Conservation (phyloP, 1,284 basidiomycete genomes). For the Hemileia vastatrix region DNA sequence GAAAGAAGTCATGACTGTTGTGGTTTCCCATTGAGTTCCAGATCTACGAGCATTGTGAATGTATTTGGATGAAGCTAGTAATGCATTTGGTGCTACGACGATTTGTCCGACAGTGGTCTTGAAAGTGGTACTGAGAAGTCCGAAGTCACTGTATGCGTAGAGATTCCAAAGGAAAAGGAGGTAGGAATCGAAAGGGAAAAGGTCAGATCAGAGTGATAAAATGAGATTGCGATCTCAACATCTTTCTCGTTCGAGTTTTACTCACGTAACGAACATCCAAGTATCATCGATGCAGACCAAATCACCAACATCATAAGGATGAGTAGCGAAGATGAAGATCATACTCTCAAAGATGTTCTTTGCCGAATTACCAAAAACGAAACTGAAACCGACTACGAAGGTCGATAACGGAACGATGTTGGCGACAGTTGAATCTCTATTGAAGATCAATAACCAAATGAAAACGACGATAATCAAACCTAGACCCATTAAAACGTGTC, state of each 20-base stretch:
- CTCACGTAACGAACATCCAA: conserved; percentile 57
- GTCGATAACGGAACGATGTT: conserved; percentile 71
- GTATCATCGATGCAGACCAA: too few species aligned
- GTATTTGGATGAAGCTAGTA: conserved; percentile 62
- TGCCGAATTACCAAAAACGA: conserved; percentile 71
- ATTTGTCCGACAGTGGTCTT: conserved; percentile 65
- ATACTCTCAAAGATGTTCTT: conserved; percentile 71
- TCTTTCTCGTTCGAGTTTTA: neutral
- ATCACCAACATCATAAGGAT: conserved; percentile 57
- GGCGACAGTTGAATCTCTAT: conserved; percentile 56
- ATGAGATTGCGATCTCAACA: neutral
- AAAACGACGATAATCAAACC: conserved; percentile 59
- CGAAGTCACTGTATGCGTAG: conserved; percentile 60
- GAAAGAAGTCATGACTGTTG: conserved; percentile 44
- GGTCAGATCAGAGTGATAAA: neutral
- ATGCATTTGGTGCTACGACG: conserved; percentile 65
- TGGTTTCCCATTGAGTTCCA: conserved; percentile 61
- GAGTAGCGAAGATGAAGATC: conserved; percentile 76
- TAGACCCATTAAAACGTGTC: conserved; percentile 59
- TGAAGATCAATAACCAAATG: conserved; percentile 67
- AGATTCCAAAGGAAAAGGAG: neutral
- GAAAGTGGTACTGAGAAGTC: conserved; percentile 69
- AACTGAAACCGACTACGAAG: conserved; percentile 67
- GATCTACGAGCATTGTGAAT: conserved; percentile 52
- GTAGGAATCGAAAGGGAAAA: neutral